These are phyloP conservation scores for Volutella citrinella DNA, from an alignment of 2,329 filamentous ascomycete genomes.

Conservation along the genomic window DNA sequence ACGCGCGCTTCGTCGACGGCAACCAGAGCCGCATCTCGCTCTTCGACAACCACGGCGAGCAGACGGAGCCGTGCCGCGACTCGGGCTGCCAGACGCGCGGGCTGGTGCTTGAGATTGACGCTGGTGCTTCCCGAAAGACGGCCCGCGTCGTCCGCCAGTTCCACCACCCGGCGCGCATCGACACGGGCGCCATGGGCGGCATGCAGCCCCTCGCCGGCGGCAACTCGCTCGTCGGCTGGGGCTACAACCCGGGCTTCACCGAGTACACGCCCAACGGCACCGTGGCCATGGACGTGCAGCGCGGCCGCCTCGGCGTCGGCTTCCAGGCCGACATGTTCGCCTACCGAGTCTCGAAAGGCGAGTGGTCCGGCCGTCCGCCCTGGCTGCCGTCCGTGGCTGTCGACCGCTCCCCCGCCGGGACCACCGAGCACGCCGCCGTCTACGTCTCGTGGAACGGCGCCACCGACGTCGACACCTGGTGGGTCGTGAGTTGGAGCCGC, in stretches of 20 bases:
- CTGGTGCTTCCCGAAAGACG: slow-evolving; percentile 26
- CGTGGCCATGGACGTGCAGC: slow-evolving; percentile 24
- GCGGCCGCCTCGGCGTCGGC: slow-evolving; percentile 19
- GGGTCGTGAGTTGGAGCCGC: slow-evolving; percentile 21
- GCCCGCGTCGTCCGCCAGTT: slow-evolving; percentile 27
- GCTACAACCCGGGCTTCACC: slow-evolving; percentile 25
- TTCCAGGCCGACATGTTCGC: slow-evolving; percentile 25
- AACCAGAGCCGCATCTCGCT: slow-evolving; percentile 30
- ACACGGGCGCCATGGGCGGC: slow-evolving; percentile 27
- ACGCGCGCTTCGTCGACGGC: slow-evolving; percentile 31
- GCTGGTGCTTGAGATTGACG: slow-evolving; percentile 28
- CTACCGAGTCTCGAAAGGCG: slow-evolving; percentile 25
- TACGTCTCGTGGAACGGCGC: slow-evolving; percentile 31
- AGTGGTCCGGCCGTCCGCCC: slow-evolving; percentile 25
- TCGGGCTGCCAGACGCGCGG: slow-evolving; percentile 27
- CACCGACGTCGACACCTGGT: slow-evolving; percentile 26
- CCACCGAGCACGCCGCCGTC: slow-evolving; percentile 21
- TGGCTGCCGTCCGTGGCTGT: slow-evolving; percentile 28
- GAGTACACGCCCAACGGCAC: slow-evolving; percentile 25
- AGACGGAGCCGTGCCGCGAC: slow-evolving; percentile 24
- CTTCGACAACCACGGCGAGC: slow-evolving; percentile 38
- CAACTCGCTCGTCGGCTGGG: slow-evolving; percentile 26
- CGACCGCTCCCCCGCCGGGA: slow-evolving; percentile 20
- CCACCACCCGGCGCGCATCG: slow-evolving; percentile 23
- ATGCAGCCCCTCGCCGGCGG: slow-evolving; percentile 25